Base-by-base conservation (phyloP, 2,329 filamentous ascomycete species). In the Chrysoporthe puriensis region DNA sequence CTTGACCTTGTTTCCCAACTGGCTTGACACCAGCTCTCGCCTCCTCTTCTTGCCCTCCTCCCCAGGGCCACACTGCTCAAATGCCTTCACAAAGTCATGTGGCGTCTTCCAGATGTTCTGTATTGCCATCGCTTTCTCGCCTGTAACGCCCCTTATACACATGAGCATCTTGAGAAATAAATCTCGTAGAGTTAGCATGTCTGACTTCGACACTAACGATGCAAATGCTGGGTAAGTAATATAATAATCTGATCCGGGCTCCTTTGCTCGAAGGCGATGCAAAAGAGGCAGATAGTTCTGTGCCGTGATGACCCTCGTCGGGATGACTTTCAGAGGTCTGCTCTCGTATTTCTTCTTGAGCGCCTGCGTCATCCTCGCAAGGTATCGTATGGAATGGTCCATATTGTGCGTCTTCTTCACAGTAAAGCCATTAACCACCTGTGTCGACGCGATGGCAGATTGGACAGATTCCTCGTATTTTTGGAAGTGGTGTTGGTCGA, bases 81-180 rank as follows among this genome's bases (percentile, higher is more conserved):
- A 94, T 0, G 91, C 91, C 73, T 89, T 86, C n/a, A 92, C 80
- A 62, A 96, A 87, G 1, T 88, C 87, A 68, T 86, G 82, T 0
- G 92, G 92, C 1, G 92, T 95, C 71, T 84, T 87, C 91, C 92
- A 96, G n/a, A 84, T 80, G 72, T 88, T 89, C 74, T 95, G 92
- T 14, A 96, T 93, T 77, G 93, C 91, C 5, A 94, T 77, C 0
- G 92, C 92, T 73, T 91, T 92, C 72, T 94, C 91, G 3, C 90
- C 91, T 0, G 90, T 92, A 14, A 96, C 82, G 1, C 91, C 91
- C 65, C 86, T 86, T 1, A 87, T 92, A 70, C 90, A 93, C 91
- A 96, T 94, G 60, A 96, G 84, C 91, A 96, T 95, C 77, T 94
- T 94, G 36, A 96, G 80, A 72, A 88, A 95, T 0, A 94, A 77